phyloP scores from a whole-genome alignment of 371 early-diverging fungal genomes.

The Rhizopus arrhizus region DNA sequence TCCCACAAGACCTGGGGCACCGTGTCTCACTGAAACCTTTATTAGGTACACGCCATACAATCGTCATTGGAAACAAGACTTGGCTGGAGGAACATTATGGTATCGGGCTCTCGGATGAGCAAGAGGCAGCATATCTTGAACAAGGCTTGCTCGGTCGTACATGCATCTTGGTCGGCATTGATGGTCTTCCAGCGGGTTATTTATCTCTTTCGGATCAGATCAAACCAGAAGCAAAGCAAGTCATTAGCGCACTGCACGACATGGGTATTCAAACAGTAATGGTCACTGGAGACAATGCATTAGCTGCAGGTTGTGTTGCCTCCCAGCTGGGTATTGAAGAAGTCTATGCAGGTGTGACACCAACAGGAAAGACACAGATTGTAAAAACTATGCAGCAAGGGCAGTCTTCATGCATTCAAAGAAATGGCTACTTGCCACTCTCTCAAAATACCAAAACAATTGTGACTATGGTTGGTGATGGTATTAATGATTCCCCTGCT shows the following conservation, averaged over 20 bases:
- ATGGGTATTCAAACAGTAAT: constrained; percentile 83
- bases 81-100: constrained; percentile 32
- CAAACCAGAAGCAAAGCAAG: constrained; percentile 75
- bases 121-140: constrained; percentile 24
- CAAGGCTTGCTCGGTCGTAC: constrained; percentile 72
- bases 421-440: constrained; percentile 11
- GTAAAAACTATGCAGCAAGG: constrained; percentile 62
- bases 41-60: not conserved
- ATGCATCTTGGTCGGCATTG: constrained; percentile 73
- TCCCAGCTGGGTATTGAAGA: constrained; percentile 68
- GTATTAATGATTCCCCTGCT: constrained; percentile 97
- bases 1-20: not conserved
- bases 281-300: constrained; percentile 89
- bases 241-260: constrained; percentile 66
- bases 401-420: not conserved
- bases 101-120: constrained; percentile 20
- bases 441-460: not conserved
- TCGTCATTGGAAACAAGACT: constrained; percentile 6
- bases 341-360: constrained; percentile 88
- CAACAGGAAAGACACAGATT: constrained; percentile 81
- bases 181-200: constrained; percentile 64
- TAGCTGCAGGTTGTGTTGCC: constrained; percentile 78
- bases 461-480: constrained; percentile 65
- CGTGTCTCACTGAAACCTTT: not conserved
- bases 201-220: constrained; percentile 81